These are phyloP conservation scores for Psilocybe tampanensis DNA, from an alignment of 768 basidiomycete genomes.

Conservation along the genomic window DNA sequence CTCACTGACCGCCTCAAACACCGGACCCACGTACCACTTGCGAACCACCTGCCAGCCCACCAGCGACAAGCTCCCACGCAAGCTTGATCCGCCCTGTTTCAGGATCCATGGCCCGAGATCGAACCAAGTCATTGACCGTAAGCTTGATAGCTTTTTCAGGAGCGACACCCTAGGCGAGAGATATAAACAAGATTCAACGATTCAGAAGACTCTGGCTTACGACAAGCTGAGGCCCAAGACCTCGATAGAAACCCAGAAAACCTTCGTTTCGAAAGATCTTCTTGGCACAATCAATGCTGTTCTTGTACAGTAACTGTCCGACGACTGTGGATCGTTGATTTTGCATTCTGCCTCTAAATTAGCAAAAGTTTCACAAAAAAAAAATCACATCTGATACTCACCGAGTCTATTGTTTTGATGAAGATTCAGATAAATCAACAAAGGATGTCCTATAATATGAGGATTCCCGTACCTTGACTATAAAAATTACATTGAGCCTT, in stretches of 20 bases:
- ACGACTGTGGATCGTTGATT: slow-evolving; percentile 97
- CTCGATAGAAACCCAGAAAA: slow-evolving; percentile 93
- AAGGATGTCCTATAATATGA: background rate
- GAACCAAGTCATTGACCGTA: slow-evolving; percentile 92
- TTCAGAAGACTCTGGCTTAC: slow-evolving; percentile 45
- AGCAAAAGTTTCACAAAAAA: background rate
- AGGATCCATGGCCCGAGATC: slow-evolving; percentile 84
- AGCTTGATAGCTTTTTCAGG: slow-evolving; percentile 98
- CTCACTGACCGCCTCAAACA: background rate
- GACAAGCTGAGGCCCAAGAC: slow-evolving; percentile 91
- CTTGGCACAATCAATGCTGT: slow-evolving; percentile 90
- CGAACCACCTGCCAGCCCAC: slow-evolving; percentile 92
- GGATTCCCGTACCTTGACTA: slow-evolving; percentile 71
- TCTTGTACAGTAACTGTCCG: slow-evolving; percentile 95
- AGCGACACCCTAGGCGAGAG: slow-evolving; percentile 73
- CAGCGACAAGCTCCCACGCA: slow-evolving; percentile 90
- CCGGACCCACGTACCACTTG: slow-evolving; percentile 79
- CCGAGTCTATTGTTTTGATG: background rate
- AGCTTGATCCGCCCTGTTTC: slow-evolving; percentile 94
- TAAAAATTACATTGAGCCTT: slow-evolving; percentile 5
- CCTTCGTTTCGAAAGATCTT: slow-evolving; percentile 97
- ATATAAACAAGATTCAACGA: background rate
- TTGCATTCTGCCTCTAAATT: slow-evolving; percentile 70
- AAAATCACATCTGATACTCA: background rate
- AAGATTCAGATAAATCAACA: background rate